Base-by-base conservation (phyloP, 2,329 filamentous ascomycete species). In the Fusarium abutilonis region DNA sequence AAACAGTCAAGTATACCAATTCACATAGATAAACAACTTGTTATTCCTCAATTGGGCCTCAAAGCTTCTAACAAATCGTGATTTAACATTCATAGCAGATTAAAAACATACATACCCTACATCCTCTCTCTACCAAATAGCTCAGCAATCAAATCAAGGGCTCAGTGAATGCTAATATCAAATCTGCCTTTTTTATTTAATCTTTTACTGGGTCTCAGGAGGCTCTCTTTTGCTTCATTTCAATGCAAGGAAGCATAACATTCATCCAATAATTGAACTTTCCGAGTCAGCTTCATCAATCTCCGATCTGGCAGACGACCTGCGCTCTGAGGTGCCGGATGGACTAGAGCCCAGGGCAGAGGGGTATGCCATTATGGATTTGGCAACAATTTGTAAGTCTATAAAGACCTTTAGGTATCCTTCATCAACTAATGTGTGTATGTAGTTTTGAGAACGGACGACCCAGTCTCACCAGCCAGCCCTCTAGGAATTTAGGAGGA, bases 321-420 rank as follows among this genome's bases (percentile, higher is more conserved):
- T 4, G 41, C 46, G 4, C 58, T 47, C 4, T 45, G 46, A 29
- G 58, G 58, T 2, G 32, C 56, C 1, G 6, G 6, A 0, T 61
- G 56, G 2, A 56, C 32, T 2, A 2, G 21, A 0, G 59, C 62
- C 1, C 57, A 62, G 14, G 59, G 59, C 7, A 35, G 52, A 43
- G 52, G 34, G 7, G 58, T 62, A 1, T 62, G 59, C 4, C 19
- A 62, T 0, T 57, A 62, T 13, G 59, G 59, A 17, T 10, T 48
- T 1, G 59, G 59, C 3, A 62, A 62, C 15, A 63, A 45, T 3
- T 62, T 62, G 57, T 58, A 35, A 41, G 57, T 34, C 3, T n/a
- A 9, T 3, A 10, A 2, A 2, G 5, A 5, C 10, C 1, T 5
- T 17, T 4, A 13, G 3, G 2, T 4, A 2, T 9, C 2, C 4